Conservation (phyloP, 306 rosid species). For the Cyclanthera cordifolia region DNA sequence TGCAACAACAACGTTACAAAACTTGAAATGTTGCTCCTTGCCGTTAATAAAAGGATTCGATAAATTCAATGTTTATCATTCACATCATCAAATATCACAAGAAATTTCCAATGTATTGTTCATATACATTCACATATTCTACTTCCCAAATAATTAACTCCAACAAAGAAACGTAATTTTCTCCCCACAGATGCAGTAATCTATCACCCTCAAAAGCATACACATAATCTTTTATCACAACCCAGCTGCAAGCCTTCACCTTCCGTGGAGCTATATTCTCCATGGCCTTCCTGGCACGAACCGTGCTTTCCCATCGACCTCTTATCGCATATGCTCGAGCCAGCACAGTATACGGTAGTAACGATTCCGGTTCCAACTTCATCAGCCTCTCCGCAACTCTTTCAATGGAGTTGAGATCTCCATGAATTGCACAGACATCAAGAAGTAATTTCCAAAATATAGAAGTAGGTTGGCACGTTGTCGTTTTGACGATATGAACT, state of each 20-base stretch:
- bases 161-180: slow-evolving; percentile 37
- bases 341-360: slow-evolving; percentile 48
- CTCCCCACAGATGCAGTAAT: slow-evolving; percentile 44
- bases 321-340: slow-evolving; percentile 45
- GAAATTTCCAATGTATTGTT: background rate
- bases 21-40: background rate
- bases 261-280: slow-evolving; percentile 25
- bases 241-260: slow-evolving; percentile 47
- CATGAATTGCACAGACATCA: slow-evolving; percentile 30
- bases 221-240: slow-evolving; percentile 41
- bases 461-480: slow-evolving; percentile 32
- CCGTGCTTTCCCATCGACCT: slow-evolving; percentile 66
- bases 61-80: background rate
- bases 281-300: slow-evolving; percentile 45
- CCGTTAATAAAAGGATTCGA: background rate
- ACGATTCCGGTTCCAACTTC: slow-evolving; percentile 36
- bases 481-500: slow-evolving; percentile 31
- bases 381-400: slow-evolving; percentile 43
- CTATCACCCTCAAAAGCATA: slow-evolving; percentile 46
- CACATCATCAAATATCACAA: background rate
- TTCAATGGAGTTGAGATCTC: slow-evolving; percentile 48
- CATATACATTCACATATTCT: slow-evolving; percentile 26
- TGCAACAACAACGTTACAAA: background rate
- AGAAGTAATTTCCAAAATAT: slow-evolving; percentile 49
- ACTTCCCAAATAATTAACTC: slow-evolving; percentile 48